Percentiles rank a stretch among this genome's conserved stretches.
phyloP scores from a whole-genome alignment of 495 filamentous ascomycete genomes.

The Annulohypoxylon moriforme region DNA sequence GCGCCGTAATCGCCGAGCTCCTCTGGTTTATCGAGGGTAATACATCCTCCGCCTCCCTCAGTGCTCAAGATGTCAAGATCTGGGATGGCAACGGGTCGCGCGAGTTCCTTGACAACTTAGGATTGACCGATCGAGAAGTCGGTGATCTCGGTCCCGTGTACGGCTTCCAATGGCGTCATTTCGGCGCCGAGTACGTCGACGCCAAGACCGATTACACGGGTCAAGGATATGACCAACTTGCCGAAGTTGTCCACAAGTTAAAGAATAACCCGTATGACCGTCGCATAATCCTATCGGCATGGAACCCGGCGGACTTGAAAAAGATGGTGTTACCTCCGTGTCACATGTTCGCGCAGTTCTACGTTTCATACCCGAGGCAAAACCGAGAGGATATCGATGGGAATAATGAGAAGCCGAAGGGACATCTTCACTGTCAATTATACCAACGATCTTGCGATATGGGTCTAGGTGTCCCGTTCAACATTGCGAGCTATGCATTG shows the following conservation, averaged over 20 bases:
- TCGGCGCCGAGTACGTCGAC: conserved; percentile 89
- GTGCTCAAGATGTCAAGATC: conserved; percentile 85
- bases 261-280: conserved; percentile 85
- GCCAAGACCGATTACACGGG: conserved; percentile 84
- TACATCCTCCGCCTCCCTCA: conserved; percentile 81
- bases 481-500: conserved; percentile 93
- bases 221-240: conserved; percentile 91
- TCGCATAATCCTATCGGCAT: conserved; percentile 87
- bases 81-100: conserved; percentile 98
- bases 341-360: conserved; percentile 99
- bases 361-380: conserved; percentile 79
- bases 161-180: conserved; percentile 99
- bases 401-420: conserved; percentile 58
- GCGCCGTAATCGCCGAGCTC: conserved; percentile 90
- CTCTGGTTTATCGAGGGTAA: conserved; percentile 93
- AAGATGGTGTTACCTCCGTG: conserved; percentile 97
- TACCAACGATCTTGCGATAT: conserved; percentile 98
- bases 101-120: conserved; percentile 84
- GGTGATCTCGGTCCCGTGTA: conserved; percentile 97
- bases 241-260: conserved; percentile 85
- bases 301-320: conserved; percentile 87
- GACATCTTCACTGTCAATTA: conserved; percentile 81
- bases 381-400: conserved; percentile 38
- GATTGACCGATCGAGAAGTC: conserved; percentile 78
- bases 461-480: conserved; percentile 97